Evolutionary conservation across 2,329 filamentous ascomycete genomes (phyloP).

Genomic region (Pseudopyrenochaeta lycopersici): DNA sequence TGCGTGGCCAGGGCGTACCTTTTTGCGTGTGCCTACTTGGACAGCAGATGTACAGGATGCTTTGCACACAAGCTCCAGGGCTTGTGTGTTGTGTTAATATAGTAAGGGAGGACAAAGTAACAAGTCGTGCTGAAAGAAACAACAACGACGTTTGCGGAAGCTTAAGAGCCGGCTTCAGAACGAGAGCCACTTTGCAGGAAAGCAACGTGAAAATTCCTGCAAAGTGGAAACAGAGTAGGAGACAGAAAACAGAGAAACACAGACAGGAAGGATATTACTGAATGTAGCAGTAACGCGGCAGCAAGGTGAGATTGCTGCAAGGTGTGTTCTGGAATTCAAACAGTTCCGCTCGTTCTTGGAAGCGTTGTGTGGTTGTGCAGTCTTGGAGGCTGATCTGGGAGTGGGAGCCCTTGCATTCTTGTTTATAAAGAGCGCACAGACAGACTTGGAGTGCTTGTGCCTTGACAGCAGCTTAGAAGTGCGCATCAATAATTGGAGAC

Average conservation of each 20-base stretch:
- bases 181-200: conserved; percentile 40
- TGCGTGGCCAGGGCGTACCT: conserved; percentile 38
- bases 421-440: conserved; percentile 37
- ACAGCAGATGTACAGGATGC: conserved; percentile 26
- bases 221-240: conserved; percentile 40
- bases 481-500: conserved; percentile 30
- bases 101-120: conserved; percentile 41
- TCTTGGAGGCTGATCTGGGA: conserved; percentile 32
- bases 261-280: conserved; percentile 41
- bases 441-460: conserved; percentile 25
- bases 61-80: conserved; percentile 35
- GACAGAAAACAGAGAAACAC: conserved; percentile 43
- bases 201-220: too few species aligned
- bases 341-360: conserved; percentile 39
- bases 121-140: conserved; percentile 38
- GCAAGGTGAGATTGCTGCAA: conserved; percentile 33
- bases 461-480: conserved; percentile 35
- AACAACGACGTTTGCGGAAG: conserved; percentile 45
- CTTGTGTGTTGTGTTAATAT: conserved; percentile 41
- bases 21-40: conserved; percentile 42
- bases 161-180: conserved; percentile 42
- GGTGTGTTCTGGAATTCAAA: conserved; percentile 46
- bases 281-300: conserved; percentile 30
- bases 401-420: conserved; percentile 47
- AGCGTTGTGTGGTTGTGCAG: conserved; percentile 27